Evolutionary conservation across 257 asterid genomes (phyloP).

Genomic region (Gentiana dahurica): DNA sequence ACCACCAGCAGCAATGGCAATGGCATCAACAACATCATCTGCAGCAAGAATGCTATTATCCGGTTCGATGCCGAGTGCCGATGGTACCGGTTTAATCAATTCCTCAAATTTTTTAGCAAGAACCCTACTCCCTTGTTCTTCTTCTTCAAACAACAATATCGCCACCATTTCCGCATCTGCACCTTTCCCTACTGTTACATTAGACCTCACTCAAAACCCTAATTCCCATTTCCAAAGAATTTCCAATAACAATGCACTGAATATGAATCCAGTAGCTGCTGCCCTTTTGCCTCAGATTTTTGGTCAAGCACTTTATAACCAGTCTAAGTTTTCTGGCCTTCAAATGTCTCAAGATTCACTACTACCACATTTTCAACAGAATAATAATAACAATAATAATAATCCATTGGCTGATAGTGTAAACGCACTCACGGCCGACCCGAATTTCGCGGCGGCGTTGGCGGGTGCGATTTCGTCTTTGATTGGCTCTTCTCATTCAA

Average conservation of each 20-base stretch:
- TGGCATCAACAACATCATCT: constrained; percentile 38
- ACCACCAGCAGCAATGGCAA: constrained; percentile 39
- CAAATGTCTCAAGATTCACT: constrained; percentile 14
- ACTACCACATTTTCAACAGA: constrained; percentile 15
- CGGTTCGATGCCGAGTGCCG: constrained; percentile 31
- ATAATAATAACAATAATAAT: too few species aligned
- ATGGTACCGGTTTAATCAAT: constrained; percentile 2
- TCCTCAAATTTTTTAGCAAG: constrained; percentile 7
- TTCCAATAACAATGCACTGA: constrained; percentile 10
- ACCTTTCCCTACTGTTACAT: constrained; percentile 40
- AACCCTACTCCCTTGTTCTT: constrained; percentile 10
- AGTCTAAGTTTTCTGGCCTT: constrained; percentile 1
- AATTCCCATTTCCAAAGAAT: not conserved
- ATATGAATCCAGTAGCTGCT: not conserved
- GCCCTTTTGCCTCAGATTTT: constrained; percentile 2
- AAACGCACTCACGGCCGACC: constrained; percentile 27
- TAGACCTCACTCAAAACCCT: constrained; percentile 27
- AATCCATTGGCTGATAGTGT: constrained; percentile 21
- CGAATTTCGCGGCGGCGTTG: constrained; percentile 27
- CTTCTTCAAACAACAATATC: not conserved
- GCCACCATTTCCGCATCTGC: constrained; percentile 41
- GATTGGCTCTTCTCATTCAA: constrained; percentile 19
- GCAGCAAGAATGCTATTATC: constrained; percentile 33
- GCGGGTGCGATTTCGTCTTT: constrained; percentile 30
- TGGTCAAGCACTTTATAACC: not conserved